phyloP scores from a whole-genome alignment of 2,329 filamentous ascomycete genomes.

The Sporothrix variecibatus region DNA sequence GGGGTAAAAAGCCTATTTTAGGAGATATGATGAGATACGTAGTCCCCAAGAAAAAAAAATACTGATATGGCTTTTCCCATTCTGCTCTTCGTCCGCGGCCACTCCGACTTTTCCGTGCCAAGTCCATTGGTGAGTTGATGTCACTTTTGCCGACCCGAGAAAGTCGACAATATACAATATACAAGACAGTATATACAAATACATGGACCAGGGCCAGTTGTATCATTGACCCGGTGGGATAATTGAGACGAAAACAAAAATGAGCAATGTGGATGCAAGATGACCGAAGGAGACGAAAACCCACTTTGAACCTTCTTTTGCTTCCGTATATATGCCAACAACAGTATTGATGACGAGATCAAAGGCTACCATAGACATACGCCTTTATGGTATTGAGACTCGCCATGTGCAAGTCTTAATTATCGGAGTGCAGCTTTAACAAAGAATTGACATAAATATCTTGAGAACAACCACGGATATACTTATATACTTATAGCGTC shows the following conservation, averaged over 20 bases:
- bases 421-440: too few relatives aligned
- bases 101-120: conserved; percentile 15
- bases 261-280: neutral
- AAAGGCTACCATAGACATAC: too few relatives aligned
- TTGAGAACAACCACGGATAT: too few relatives aligned
- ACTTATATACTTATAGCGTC: too few relatives aligned
- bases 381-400: too few relatives aligned
- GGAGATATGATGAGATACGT: neutral
- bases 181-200: too few relatives aligned
- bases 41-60: neutral
- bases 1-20: conserved; percentile 5
- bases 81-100: neutral
- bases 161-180: neutral
- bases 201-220: neutral
- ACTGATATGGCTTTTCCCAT: neutral
- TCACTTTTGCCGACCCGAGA: conserved; percentile 17
- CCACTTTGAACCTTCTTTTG: conserved; percentile 8
- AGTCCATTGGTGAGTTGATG: neutral
- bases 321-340: neutral
- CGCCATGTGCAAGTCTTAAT: too few relatives aligned
- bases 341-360: too few relatives aligned
- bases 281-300: neutral
- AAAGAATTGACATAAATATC: too few relatives aligned
- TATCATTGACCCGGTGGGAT: neutral
- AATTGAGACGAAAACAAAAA: neutral